A percentile compares a stretch with the other conserved stretches of the same genome.
phyloP scores from a whole-genome alignment of 2,329 filamentous ascomycete genomes.

The Sporothrix curviconia region DNA sequence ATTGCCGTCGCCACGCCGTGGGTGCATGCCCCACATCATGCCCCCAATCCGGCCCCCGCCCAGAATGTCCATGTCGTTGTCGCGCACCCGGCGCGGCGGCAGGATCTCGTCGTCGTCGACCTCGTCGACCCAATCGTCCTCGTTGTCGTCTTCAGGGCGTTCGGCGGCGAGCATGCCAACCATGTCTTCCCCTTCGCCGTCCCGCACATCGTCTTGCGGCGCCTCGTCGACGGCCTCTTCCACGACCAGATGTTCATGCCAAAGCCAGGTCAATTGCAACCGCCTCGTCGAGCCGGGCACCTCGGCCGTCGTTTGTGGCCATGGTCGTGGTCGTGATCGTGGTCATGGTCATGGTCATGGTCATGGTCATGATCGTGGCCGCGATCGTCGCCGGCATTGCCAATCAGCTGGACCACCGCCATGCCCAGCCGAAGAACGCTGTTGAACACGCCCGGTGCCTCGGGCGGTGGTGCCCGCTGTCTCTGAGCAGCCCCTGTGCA shows the following conservation, averaged over 20 bases:
- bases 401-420: not conserved
- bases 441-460: not conserved
- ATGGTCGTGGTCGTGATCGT: not conserved
- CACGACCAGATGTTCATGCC: slow-evolving; percentile 3
- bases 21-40: too few species aligned
- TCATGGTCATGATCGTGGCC: not conserved
- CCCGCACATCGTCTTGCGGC: not conserved
- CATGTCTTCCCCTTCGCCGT: not conserved
- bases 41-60: too few species aligned
- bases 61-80: not conserved
- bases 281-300: too few species aligned
- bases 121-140: not conserved
- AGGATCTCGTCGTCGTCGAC: not conserved
- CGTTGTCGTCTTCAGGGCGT: not conserved
- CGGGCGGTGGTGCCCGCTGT: not conserved
- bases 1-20: slow-evolving; percentile 18
- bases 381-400: not conserved
- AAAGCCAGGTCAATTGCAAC: too few species aligned
- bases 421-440: not conserved
- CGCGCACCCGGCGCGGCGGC: not conserved
- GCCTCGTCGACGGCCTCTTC: slow-evolving; percentile 14
- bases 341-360: not conserved
- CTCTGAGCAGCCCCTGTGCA: too few species aligned
- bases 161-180: not conserved
- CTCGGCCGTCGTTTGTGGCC: not conserved